Conservation (phyloP, 441 rosid species). For the Metrosideros polymorpha region DNA sequence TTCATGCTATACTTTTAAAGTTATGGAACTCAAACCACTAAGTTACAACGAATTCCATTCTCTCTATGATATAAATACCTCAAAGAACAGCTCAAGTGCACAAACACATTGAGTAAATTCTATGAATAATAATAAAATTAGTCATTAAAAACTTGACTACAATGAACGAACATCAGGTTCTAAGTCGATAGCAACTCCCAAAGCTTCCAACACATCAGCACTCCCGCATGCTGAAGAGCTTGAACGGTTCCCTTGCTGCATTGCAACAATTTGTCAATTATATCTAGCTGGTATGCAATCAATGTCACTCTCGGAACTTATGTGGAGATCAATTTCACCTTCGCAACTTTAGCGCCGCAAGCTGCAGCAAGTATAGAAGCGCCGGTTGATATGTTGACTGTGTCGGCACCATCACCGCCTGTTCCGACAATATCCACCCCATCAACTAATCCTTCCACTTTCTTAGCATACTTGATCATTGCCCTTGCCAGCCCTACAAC, state of each 20-base stretch:
- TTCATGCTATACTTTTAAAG: background rate
- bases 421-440: constrained; percentile 92
- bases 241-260: constrained; percentile 92
- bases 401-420: constrained; percentile 94
- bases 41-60: background rate
- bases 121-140: background rate
- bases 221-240: constrained; percentile 99
- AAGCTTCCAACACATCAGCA: constrained; percentile 83
- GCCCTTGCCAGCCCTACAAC: constrained; percentile 84
- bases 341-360: constrained; percentile 92
- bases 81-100: background rate
- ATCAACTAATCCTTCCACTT: constrained; percentile 68
- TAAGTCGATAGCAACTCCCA: constrained; percentile 71
- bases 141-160: background rate
- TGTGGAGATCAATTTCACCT: constrained; percentile 27
- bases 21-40: background rate
- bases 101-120: background rate
- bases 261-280: background rate
- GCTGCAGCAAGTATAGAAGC: constrained; percentile 92
- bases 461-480: constrained; percentile 65
- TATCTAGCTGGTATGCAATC: background rate
- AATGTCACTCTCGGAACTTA: background rate
- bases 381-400: constrained; percentile 91
- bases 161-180: constrained; percentile 55
- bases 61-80: background rate